Evolutionary conservation across 441 rosid genomes (phyloP), one percentile per base, ranked within the genome.

Genomic region (Cnidoscolus chayamansa): DNA sequence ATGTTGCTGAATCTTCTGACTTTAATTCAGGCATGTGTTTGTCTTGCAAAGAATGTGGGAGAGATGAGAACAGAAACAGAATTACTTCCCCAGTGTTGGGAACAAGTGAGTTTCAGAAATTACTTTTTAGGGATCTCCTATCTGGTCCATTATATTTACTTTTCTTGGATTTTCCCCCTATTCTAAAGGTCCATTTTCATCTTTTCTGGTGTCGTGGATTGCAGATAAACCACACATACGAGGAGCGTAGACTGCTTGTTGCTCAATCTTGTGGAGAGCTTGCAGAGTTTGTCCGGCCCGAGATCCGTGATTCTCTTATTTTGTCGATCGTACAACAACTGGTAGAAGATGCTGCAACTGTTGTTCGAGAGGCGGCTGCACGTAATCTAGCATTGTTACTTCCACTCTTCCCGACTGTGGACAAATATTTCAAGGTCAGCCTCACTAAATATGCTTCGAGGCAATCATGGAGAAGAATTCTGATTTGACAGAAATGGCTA

Each of bases 381-480:
- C 93, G 73, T 82, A 94, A 94, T 86, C 87, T 94, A 82, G 89
- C 97, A 15, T 78, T 94, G 92, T 84, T 92, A 81, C 97, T 94
- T 83, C 99, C 97, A n/a, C 88, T 89, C 66, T 94, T 92, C 77
- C 99, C 92, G 5, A 91, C 83, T 82, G 83, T 78, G 77, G 99
- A 94, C 88, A 94, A 94, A 90, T 94, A 92, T 88, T 90, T 94
- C 90, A 94, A 94, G 99, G 99, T 94, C 90, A 89, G 96, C 89
- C 78, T 86, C 89, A 83, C 84, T 86, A 85, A 81, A 86, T 85
- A 87, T 88, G 86, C 86, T 85, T 86, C 79, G 75, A 81, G 86
- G 92, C 95, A 84, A 87, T 81, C 89, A 86, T 81, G 88, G 87
- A 86, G 90, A 85, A 81, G 86, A 86, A 80, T 84, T 84, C 90